phyloP scores from a whole-genome alignment of 805 yeast genomes.

The Monosporozyma aerobia region DNA sequence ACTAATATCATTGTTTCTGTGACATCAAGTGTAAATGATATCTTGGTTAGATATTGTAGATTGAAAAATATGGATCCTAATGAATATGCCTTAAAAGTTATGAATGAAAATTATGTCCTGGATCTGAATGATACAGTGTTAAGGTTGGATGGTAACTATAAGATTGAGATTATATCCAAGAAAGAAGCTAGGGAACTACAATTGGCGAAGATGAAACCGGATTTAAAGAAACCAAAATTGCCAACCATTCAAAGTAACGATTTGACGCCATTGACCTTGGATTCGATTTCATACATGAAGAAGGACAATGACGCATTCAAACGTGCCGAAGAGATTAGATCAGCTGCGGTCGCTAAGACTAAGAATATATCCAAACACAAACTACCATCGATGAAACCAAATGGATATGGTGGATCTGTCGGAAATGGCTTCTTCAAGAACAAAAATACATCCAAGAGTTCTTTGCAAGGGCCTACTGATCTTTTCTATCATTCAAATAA shows the following conservation, averaged over 20 bases:
- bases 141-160: conserved; percentile 34
- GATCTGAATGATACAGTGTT: conserved; percentile 35
- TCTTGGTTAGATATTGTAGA: conserved; percentile 30
- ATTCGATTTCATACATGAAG: conserved; percentile 18
- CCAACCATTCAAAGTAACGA: conserved; percentile 30
- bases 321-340: background rate
- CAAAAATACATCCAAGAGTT: conserved; percentile 28
- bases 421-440: conserved; percentile 26
- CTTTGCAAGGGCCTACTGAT: conserved; percentile 18
- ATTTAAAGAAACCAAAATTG: conserved; percentile 21
- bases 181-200: conserved; percentile 33
- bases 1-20: conserved; percentile 27
- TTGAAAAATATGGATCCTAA: conserved; percentile 30
- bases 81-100: conserved; percentile 30
- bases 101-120: conserved; percentile 24
- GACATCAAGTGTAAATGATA: conserved; percentile 31
- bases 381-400: background rate
- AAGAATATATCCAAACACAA: conserved; percentile 10
- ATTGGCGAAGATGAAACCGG: conserved; percentile 26
- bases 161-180: conserved; percentile 36
- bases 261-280: conserved; percentile 27
- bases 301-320: conserved; percentile 4
- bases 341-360: conserved; percentile 6
- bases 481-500: conserved; percentile 12
- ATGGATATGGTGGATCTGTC: conserved; percentile 3